phyloP scores from a whole-genome alignment of 495 filamentous ascomycete genomes.

The Sordaria brevicollis region DNA sequence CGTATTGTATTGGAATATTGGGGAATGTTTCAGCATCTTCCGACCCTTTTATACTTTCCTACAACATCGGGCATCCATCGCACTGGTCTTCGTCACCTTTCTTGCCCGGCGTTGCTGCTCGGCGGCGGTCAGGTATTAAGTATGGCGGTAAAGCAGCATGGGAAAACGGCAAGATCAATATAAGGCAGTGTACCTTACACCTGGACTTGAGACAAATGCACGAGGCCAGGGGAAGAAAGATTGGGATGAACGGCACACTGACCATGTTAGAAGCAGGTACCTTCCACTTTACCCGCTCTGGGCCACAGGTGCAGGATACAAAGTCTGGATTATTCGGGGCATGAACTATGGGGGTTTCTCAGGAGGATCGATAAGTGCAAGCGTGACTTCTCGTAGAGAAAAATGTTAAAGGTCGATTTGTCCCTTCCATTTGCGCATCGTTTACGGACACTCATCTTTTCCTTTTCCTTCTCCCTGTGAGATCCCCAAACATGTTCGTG shows the following conservation, averaged over 20 bases:
- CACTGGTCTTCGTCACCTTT: not conserved
- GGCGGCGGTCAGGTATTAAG: too few relatives aligned
- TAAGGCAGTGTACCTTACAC: not conserved
- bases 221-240: not conserved
- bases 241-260: not conserved
- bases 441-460: too few relatives aligned
- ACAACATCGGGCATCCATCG: not conserved
- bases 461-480: too few relatives aligned
- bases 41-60: not conserved
- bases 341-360: not conserved
- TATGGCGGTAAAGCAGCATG: not conserved
- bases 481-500: too few relatives aligned
- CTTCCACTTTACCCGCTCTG: not conserved
- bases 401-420: too few relatives aligned
- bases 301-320: not conserved
- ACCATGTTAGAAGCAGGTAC: not conserved
- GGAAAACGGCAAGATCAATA: not conserved
- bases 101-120: not conserved
- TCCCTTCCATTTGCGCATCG: too few relatives aligned
- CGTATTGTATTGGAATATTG: not conserved
- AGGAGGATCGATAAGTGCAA: not conserved
- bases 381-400: not conserved
- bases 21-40: not conserved
- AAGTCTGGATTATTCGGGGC: not conserved
- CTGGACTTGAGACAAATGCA: not conserved